Evolutionary conservation across 2,329 filamentous ascomycete genomes (phyloP).

Genomic region (Ploettnerulaceae sp.): DNA sequence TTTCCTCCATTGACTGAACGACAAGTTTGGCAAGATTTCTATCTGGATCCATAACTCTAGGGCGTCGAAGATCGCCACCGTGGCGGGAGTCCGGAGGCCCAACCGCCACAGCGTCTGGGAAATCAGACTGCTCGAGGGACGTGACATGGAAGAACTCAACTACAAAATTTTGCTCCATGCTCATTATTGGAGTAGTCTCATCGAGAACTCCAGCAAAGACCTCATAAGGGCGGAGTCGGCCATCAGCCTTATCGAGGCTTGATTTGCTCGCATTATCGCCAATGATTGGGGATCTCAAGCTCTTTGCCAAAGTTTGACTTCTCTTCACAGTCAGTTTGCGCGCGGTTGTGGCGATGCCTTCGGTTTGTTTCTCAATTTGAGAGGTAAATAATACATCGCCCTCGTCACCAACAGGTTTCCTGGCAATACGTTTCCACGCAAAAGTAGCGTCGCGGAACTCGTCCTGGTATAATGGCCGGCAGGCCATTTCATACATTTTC

Average conservation of each 20-base stretch:
- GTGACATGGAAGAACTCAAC: conserved; percentile 95
- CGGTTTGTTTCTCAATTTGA: conserved; percentile 77
- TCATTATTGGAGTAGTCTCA: conserved; percentile 75
- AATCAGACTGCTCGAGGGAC: conserved; percentile 77
- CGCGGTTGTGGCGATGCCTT: conserved; percentile 69
- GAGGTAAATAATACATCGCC: conserved; percentile 82
- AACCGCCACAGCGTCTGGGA: conserved; percentile 70
- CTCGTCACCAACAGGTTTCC: conserved; percentile 72
- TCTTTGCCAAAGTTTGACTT: conserved; percentile 78
- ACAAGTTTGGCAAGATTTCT: conserved; percentile 79
- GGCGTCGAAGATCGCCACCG: conserved; percentile 66
- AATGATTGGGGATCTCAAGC: conserved; percentile 62
- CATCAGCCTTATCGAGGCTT: conserved; percentile 56
- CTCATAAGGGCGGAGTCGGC: conserved; percentile 70
- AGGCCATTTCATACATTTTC: conserved; percentile 73
- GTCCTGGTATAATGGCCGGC: conserved; percentile 70
- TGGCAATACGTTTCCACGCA: conserved; percentile 74
- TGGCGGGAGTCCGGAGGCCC: conserved; percentile 62
- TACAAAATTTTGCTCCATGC: conserved; percentile 94
- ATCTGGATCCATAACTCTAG: conserved; percentile 82
- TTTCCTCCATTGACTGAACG: conserved; percentile 80
- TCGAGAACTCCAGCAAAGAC: conserved; percentile 76
- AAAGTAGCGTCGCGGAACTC: conserved; percentile 75
- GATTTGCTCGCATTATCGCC: conserved; percentile 53
- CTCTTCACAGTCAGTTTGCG: conserved; percentile 91